Conservation (phyloP, 441 rosid genomes). For the Capsella rubella region DNA sequence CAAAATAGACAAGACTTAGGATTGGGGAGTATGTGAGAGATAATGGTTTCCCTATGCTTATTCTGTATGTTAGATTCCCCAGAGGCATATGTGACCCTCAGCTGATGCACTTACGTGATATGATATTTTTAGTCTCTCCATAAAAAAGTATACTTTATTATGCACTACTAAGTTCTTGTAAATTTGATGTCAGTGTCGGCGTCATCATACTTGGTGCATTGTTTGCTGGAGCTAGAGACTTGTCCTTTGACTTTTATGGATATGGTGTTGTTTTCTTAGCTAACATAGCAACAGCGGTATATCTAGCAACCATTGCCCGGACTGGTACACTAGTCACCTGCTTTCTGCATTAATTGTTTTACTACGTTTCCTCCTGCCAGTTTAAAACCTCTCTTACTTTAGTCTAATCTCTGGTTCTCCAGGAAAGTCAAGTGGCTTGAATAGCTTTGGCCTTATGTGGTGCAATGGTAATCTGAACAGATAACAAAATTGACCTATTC, state of each 20-base stretch:
- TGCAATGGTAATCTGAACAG: slow-evolving; percentile 60
- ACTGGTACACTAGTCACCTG: slow-evolving; percentile 60
- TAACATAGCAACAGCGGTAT: slow-evolving; percentile 87
- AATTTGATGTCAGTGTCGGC: slow-evolving; percentile 84
- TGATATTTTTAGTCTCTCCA: slow-evolving; percentile 10
- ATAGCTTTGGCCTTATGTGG: slow-evolving; percentile 99
- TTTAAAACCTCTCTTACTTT: slow-evolving; percentile 26
- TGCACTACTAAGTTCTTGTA: slow-evolving; percentile 49
- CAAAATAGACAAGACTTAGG: background rate
- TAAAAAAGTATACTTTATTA: slow-evolving; percentile 24
- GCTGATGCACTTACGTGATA: slow-evolving; percentile 25
- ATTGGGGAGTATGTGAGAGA: background rate
- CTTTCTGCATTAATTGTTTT: slow-evolving; percentile 17
- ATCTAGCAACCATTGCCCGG: slow-evolving; percentile 89
- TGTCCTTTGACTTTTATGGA: slow-evolving; percentile 91
- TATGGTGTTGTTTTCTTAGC: slow-evolving; percentile 86
- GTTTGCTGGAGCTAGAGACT: slow-evolving; percentile 95
- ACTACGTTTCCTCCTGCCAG: slow-evolving; percentile 7
- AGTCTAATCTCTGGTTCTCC: slow-evolving; percentile 37
- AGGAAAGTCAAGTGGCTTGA: slow-evolving; percentile 97
- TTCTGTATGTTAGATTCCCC: slow-evolving; percentile 17
- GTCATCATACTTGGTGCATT: slow-evolving; percentile 88
- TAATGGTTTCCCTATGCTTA: slow-evolving; percentile 17
- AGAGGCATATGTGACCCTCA: slow-evolving; percentile 10
- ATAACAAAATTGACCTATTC: slow-evolving; percentile 1